Base-by-base conservation (phyloP, 2,329 filamentous ascomycete genomes). In the Amauroascus niger region DNA sequence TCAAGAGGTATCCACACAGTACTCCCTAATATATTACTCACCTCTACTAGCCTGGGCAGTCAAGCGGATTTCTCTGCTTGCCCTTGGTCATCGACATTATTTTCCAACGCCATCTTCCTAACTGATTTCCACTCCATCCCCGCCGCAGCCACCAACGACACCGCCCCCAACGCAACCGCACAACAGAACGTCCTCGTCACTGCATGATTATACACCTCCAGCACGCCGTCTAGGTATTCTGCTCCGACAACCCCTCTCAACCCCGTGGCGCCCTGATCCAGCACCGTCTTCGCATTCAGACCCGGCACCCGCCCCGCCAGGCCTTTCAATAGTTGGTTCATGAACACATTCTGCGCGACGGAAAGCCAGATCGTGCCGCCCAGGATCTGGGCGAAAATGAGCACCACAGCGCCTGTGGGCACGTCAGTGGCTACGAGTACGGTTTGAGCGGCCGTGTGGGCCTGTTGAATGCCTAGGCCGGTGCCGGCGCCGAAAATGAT, bases 301-400 rank as follows among this genome's bases (percentile, higher is more conserved):
- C 53, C 58, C 0, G 67, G 67, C 0, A 65, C 62, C 43, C 61
- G 50, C 2, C 43, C 37, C 1, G 37, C 41, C 6, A 72, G 53
- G 22, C 66, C 62, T 3, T 59, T 52, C 13, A 63, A 47, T 1
- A 72, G 61, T 20, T 64, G 55, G 49, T 69, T 71, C n/a, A 62
- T 62, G 57, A 73, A 71, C 4, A 72, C 58, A 3, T 68, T 71
- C 55, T 73, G 66, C 4, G 51, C 67, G 7, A 70, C 65, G 1
- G 67, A 67, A 16, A 71, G 58, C 32, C 69, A 71, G 9, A 72
- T 53, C 0, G 69, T 58, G 3, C 69, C 69, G 5, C 67, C 69
- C 1, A 73, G 59, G 1, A 65, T 67, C 55, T 71, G 68, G 7
- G 59, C 43, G 43, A 73, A 71, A 53, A 69, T 64, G 13, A 71